Evolutionary conservation across 1,284 basidiomycete genomes (phyloP).

Genomic region (Prillingera fragicola): DNA sequence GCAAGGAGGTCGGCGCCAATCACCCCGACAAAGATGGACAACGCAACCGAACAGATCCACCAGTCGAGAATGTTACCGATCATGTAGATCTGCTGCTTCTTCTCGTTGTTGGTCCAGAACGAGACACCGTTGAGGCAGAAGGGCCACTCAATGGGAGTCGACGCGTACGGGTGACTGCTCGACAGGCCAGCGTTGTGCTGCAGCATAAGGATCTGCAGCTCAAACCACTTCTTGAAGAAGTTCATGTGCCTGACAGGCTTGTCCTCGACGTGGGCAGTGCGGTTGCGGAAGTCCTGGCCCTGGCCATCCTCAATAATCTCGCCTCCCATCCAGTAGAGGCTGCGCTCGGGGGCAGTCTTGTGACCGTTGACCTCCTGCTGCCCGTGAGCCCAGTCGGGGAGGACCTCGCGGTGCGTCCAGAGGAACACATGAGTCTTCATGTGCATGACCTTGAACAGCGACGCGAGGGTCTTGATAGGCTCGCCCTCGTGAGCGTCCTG

Average conservation of each 20-base stretch:
- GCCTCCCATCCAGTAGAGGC: slow-evolving; percentile 81
- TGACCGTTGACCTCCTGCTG: slow-evolving; percentile 99
- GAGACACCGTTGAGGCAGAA: slow-evolving; percentile 92
- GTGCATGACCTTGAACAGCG: slow-evolving; percentile 85
- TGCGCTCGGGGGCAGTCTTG: slow-evolving; percentile 80
- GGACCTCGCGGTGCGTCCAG: slow-evolving; percentile 79
- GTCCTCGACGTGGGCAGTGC: slow-evolving; percentile 52
- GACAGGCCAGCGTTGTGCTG: slow-evolving; percentile 97
- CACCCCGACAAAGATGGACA: slow-evolving; percentile 85
- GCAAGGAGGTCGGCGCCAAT: slow-evolving; percentile 83
- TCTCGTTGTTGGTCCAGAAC: slow-evolving; percentile 89
- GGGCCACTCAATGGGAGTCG: slow-evolving; percentile 93
- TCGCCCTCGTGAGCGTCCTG: slow-evolving; percentile 68
- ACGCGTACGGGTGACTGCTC: slow-evolving; percentile 91
- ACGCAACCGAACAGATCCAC: slow-evolving; percentile 83
- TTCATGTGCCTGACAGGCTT: slow-evolving; percentile 74
- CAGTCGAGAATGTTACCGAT: slow-evolving; percentile 91
- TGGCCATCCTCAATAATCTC: slow-evolving; percentile 69
- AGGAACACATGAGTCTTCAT: slow-evolving; percentile 82
- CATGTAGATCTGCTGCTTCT: slow-evolving; percentile 89
- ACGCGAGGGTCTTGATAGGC: slow-evolving; percentile 83
- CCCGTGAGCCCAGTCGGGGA: slow-evolving; percentile 94
- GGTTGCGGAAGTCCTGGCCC: slow-evolving; percentile 57
- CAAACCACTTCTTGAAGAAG: slow-evolving; percentile 92
- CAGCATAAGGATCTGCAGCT: slow-evolving; percentile 91